These are phyloP conservation scores for Dianthus caryophyllus DNA, from an alignment of 148 eudicot species.

Conservation along the genomic window DNA sequence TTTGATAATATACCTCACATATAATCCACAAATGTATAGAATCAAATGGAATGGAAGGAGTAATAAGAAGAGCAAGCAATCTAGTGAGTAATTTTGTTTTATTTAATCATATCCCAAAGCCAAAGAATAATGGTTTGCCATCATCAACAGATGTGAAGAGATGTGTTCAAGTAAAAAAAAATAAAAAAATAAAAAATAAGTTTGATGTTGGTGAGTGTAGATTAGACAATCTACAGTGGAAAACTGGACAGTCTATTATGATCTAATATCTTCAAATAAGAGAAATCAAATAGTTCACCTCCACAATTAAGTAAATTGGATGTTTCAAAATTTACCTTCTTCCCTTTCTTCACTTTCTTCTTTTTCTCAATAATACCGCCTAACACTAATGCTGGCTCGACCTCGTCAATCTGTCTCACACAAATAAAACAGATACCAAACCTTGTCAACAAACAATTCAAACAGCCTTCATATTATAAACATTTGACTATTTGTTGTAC, in stretches of 20 bases:
- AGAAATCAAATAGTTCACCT: background rate
- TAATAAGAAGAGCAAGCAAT: too few species aligned
- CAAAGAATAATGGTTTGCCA: too few species aligned
- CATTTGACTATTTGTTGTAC: background rate
- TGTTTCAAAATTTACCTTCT: conserved; percentile 45
- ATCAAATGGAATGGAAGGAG: too few species aligned
- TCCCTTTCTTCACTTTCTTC: conserved; percentile 76
- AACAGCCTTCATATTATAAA: conserved; percentile 2
- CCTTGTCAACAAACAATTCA: background rate
- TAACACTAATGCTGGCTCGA: conserved; percentile 61
- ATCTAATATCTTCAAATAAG: background rate
- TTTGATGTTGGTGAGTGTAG: background rate
- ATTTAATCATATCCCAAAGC: too few species aligned
- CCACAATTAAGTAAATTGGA: background rate
- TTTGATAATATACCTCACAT: too few species aligned
- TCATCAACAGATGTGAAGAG: too few species aligned
- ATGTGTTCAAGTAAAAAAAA: too few species aligned
- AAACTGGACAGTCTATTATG: background rate
- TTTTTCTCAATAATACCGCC: conserved; percentile 76
- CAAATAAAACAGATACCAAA: conserved; percentile 4
- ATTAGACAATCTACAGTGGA: background rate
- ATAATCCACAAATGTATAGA: too few species aligned
- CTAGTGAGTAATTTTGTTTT: too few species aligned
- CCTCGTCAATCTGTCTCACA: conserved; percentile 69
- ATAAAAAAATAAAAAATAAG: too few species aligned